phyloP scores from a whole-genome alignment of 2,329 filamentous ascomycete genomes.

The Sporothrix mexicana region DNA sequence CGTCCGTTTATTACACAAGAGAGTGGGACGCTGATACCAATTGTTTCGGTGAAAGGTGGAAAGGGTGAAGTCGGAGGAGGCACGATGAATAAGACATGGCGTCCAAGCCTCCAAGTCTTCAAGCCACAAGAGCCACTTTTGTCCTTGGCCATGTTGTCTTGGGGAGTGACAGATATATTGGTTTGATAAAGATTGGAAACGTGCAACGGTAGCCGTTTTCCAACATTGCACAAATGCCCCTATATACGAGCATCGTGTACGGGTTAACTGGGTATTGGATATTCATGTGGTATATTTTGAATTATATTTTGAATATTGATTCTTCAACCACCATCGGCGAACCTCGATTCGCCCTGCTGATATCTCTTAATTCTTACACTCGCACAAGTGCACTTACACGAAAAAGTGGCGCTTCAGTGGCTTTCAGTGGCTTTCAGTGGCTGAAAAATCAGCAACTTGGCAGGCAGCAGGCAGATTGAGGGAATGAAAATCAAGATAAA shows the following conservation, averaged over 20 bases:
- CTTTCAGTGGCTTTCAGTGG: conserved; percentile 21
- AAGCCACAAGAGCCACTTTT: neutral
- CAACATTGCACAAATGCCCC: neutral
- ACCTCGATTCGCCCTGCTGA: neutral
- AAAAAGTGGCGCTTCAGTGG: conserved; percentile 2
- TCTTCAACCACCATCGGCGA: neutral
- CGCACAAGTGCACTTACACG: neutral
- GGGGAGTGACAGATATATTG: neutral
- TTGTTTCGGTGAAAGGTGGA: conserved; percentile 5
- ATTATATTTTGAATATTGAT: neutral
- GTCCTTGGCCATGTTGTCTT: conserved; percentile 14
- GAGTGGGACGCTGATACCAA: neutral
- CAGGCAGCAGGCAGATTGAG: neutral
- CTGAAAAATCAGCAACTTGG: neutral
- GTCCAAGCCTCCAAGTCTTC: neutral
- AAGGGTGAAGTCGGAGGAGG: neutral
- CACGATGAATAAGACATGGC: neutral
- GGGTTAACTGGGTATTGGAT: no score
- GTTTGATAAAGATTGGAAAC: neutral
- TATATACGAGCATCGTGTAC: neutral
- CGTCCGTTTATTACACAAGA: no score
- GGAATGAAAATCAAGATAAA: neutral
- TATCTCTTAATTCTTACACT: no score
- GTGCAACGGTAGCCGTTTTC: neutral
- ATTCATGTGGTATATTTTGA: neutral